Evolutionary conservation across 768 basidiomycete genomes (phyloP).

Genomic region (Crucibulum laeve): DNA sequence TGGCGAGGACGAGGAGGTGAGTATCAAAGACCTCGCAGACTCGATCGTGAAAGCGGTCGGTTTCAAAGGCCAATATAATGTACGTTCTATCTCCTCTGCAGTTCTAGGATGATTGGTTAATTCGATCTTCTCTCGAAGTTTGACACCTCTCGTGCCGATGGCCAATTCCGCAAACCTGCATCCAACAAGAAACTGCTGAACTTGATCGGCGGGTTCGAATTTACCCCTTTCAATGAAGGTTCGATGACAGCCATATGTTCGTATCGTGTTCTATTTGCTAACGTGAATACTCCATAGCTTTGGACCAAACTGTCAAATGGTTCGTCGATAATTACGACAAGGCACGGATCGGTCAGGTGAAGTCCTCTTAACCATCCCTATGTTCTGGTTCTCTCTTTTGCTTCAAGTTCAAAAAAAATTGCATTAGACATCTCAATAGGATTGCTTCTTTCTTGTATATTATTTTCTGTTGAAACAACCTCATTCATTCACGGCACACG

Average conservation of each 20-base stretch:
- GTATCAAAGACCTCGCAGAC: constrained; percentile 86
- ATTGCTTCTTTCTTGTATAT: too few species aligned
- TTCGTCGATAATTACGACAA: constrained; percentile 78
- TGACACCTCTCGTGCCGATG: constrained; percentile 81
- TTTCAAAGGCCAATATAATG: constrained; percentile 73
- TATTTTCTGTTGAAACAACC: too few species aligned
- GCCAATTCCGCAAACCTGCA: constrained; percentile 95
- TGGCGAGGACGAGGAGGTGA: constrained; percentile 91
- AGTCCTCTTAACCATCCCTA: too few species aligned
- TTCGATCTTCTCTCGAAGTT: constrained; percentile 44
- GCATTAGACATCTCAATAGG: too few species aligned
- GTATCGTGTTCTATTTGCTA: not conserved
- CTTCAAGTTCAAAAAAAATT: too few species aligned
- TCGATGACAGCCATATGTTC: constrained; percentile 10
- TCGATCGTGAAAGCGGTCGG: constrained; percentile 83
- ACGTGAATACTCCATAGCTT: constrained; percentile 39
- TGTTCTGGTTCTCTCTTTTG: too few species aligned
- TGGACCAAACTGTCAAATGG: constrained; percentile 80
- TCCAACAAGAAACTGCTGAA: constrained; percentile 82
- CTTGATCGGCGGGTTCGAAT: constrained; percentile 79
- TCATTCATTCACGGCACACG: too few species aligned
- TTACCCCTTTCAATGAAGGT: constrained; percentile 90
- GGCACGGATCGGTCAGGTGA: constrained; percentile 51
- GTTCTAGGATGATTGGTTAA: constrained; percentile 1
- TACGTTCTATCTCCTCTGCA: constrained; percentile 25